A percentile compares a stretch with the other conserved stretches of the same genome.
Conservation (phyloP, 495 filamentous ascomycete genomes). For the Achaetomiella virescens region DNA sequence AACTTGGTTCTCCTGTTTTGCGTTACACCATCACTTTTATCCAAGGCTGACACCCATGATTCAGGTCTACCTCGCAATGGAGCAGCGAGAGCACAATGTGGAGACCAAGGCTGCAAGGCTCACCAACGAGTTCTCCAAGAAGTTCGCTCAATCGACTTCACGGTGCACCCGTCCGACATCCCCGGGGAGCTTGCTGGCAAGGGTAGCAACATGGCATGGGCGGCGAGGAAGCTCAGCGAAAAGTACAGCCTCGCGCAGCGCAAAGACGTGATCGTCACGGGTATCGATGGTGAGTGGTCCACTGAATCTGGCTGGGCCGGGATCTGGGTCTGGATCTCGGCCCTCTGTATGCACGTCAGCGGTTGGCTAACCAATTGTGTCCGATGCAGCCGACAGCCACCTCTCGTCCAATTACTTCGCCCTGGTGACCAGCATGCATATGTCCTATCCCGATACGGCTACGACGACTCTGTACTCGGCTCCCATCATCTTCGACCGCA, state of each 20-base stretch:
- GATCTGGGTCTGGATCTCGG: neutral
- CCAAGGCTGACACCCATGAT: conserved; percentile 13
- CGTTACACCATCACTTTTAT: neutral
- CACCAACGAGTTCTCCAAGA: conserved; percentile 49
- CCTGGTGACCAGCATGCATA: conserved; percentile 54
- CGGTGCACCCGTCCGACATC: conserved; percentile 55
- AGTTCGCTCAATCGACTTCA: conserved; percentile 56
- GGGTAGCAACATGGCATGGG: conserved; percentile 63
- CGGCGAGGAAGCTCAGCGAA: conserved; percentile 54
- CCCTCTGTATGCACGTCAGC: conserved; percentile 12
- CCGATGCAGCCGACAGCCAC: conserved; percentile 57
- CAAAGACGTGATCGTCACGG: conserved; percentile 59
- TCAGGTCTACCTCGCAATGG: conserved; percentile 68
- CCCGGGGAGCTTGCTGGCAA: conserved; percentile 60
- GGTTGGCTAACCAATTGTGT: conserved; percentile 28
- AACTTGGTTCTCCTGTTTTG: conserved; percentile 3
- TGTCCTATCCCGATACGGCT: conserved; percentile 46
- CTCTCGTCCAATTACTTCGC: conserved; percentile 59
- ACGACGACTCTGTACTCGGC: conserved; percentile 56
- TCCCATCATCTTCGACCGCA: conserved; percentile 68
- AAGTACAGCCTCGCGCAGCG: conserved; percentile 44
- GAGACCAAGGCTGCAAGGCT: conserved; percentile 50
- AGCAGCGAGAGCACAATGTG: conserved; percentile 50
- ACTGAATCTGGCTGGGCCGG: neutral
- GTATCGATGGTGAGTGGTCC: conserved; percentile 56